A percentile compares a stretch with the other conserved stretches of the same genome.
Conservation (phyloP, 345 rosid species). For the Salix viminalis region DNA sequence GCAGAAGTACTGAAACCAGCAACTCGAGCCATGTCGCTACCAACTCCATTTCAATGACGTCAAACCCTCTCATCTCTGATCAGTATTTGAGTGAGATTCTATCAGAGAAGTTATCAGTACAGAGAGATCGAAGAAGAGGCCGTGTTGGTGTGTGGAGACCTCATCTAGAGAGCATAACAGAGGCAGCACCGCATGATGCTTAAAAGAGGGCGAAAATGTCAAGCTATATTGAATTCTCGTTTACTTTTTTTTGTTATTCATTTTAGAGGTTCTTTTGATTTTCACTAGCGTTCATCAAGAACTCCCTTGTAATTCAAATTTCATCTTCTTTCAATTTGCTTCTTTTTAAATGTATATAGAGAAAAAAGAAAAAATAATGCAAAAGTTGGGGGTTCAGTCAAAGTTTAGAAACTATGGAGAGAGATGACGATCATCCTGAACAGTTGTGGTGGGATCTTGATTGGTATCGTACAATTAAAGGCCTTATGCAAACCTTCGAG, state of each 20-base stretch:
- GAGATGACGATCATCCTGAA: background rate
- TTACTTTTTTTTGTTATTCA: slow-evolving; percentile 12
- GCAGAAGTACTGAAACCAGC: slow-evolving; percentile 11
- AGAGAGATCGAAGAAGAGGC: slow-evolving; percentile 80
- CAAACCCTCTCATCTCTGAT: slow-evolving; percentile 51
- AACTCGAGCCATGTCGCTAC: background rate
- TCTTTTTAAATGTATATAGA: slow-evolving; percentile 19
- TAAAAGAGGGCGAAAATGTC: background rate
- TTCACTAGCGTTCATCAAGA: slow-evolving; percentile 28
- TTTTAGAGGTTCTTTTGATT: slow-evolving; percentile 10
- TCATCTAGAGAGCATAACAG: slow-evolving; percentile 83
- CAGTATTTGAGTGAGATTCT: slow-evolving; percentile 87
- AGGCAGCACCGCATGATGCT: slow-evolving; percentile 18
- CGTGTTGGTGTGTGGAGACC: slow-evolving; percentile 95
- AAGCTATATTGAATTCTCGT: background rate
- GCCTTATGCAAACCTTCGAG: background rate
- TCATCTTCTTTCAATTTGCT: background rate
- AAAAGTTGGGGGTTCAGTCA: background rate
- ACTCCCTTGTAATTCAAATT: slow-evolving; percentile 3
- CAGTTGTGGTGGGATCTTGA: slow-evolving; percentile 1
- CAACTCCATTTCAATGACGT: slow-evolving; percentile 28
- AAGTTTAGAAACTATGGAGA: slow-evolving; percentile 3
- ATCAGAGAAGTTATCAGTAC: slow-evolving; percentile 71
- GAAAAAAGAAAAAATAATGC: slow-evolving; percentile 10
- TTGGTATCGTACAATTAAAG: background rate